phyloP scores from a whole-genome alignment of 495 filamentous ascomycete genomes.

The Bathelium albidoporum region DNA sequence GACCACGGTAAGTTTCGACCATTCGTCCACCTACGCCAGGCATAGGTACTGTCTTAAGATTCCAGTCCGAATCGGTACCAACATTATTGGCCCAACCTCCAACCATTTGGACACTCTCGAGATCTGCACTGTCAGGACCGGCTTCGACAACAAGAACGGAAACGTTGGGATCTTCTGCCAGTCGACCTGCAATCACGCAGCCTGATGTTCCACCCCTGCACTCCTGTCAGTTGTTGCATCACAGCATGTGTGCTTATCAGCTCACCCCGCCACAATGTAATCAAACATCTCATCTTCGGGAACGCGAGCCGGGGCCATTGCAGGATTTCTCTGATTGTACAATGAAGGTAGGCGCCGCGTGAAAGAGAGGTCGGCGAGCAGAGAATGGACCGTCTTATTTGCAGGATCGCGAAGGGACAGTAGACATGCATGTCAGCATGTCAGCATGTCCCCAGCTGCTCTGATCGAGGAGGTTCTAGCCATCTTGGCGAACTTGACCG shows the following conservation, averaged over 20 bases:
- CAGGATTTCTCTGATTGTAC: neutral
- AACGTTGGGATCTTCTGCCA: constrained; percentile 37
- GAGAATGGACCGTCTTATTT: neutral
- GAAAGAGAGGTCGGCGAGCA: neutral
- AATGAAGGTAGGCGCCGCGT: neutral
- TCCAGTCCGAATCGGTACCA: constrained; percentile 18
- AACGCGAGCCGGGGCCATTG: neutral
- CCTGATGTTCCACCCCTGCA: constrained; percentile 36
- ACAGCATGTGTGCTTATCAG: neutral
- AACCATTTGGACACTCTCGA: constrained; percentile 20
- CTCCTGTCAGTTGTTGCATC: constrained; percentile 4
- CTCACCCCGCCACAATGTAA: constrained; percentile 12
- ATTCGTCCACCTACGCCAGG: constrained; percentile 12
- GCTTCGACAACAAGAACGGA: constrained; percentile 42
- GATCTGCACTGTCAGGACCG: constrained; percentile 29
- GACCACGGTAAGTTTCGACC: constrained; percentile 34
- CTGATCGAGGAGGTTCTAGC: too few relatives aligned
- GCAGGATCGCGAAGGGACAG: neutral
- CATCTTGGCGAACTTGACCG: neutral
- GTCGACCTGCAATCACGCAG: constrained; percentile 39
- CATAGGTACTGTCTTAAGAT: constrained; percentile 7
- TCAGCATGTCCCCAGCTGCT: neutral
- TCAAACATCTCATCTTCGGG: neutral
- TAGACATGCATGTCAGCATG: neutral
- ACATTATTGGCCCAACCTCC: constrained; percentile 12